Conservation (phyloP, 768 basidiomycete species). For the Suillus subluteus region DNA sequence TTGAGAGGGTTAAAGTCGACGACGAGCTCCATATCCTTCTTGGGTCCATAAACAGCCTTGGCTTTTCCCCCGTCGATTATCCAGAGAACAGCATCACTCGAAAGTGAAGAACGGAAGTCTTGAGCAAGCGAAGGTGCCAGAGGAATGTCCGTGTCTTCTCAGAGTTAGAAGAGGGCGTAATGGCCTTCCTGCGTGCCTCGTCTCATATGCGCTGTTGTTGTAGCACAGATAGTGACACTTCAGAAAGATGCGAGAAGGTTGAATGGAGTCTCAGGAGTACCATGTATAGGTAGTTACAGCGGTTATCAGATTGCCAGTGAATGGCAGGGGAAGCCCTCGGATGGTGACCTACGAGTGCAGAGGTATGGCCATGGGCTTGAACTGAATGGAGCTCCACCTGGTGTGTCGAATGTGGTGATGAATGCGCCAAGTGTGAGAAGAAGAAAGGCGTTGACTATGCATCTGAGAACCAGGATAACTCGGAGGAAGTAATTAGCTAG, state of each 20-base stretch:
- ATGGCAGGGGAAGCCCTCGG: conserved; percentile 51
- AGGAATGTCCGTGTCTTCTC: conserved; percentile 25
- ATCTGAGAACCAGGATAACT: too few species aligned
- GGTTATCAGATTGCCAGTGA: conserved; percentile 65
- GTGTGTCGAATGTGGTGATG: too few species aligned
- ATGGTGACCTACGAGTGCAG: conserved; percentile 19
- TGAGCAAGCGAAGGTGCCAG: conserved; percentile 22
- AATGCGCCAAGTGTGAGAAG: too few species aligned
- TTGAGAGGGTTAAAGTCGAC: conserved; percentile 78
- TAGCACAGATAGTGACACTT: conserved; percentile 55
- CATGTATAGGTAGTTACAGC: conserved; percentile 68
- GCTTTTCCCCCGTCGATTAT: conserved; percentile 64
- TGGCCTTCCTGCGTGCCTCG: conserved; percentile 39
- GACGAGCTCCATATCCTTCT: conserved; percentile 64
- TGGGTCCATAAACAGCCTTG: conserved; percentile 64
- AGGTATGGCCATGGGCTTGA: too few species aligned
- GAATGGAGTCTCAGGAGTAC: conserved; percentile 52
- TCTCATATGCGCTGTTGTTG: too few species aligned
- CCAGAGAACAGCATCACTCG: conserved; percentile 67
- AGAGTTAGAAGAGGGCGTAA: conserved; percentile 32
- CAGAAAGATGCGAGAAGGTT: too few species aligned
- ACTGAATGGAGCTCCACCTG: too few species aligned
- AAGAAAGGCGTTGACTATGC: too few species aligned
- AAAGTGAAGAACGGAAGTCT: conserved; percentile 36
- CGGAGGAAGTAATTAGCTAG: too few species aligned